Percentiles rank a stretch among this genome's conserved stretches.
These are phyloP conservation scores for Amniculicola lignicola DNA, from an alignment of 495 filamentous ascomycete genomes.

Conservation along the genomic window DNA sequence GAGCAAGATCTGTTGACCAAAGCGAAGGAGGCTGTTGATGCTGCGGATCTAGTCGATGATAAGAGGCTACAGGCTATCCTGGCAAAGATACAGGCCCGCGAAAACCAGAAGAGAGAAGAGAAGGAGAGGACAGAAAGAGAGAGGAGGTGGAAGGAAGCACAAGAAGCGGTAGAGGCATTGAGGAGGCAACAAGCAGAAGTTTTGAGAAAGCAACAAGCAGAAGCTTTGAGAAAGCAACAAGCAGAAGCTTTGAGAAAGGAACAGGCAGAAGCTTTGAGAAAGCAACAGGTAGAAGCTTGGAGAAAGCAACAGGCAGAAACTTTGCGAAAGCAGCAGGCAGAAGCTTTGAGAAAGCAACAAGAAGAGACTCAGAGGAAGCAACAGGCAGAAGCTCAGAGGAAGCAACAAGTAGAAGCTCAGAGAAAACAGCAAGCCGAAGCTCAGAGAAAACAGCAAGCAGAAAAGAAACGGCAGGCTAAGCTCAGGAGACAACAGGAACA, in stretches of 20 bases:
- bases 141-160: conserved; percentile 18
- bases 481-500: conserved; percentile 14
- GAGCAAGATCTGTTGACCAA: conserved; percentile 27
- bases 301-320: background rate
- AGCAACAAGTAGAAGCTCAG: conserved; percentile 8
- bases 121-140: conserved; percentile 13
- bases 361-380: background rate
- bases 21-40: conserved; percentile 20
- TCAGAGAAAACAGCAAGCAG: background rate
- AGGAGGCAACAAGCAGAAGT: background rate
- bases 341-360: background rate
- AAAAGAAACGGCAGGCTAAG: background rate
- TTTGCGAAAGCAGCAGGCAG: background rate
- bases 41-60: conserved; percentile 21
- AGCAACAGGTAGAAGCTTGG: conserved; percentile 10
- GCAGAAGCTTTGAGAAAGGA: conserved; percentile 19
- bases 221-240: conserved; percentile 22
- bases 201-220: conserved; percentile 19
- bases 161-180: conserved; percentile 25
- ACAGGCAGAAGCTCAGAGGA: background rate
- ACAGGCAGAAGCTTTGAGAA: conserved; percentile 6
- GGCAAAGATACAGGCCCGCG: conserved; percentile 10
- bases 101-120: conserved; percentile 23
- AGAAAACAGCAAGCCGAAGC: conserved; percentile 10
- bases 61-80: conserved; percentile 15